Conservation (phyloP, 2,329 filamentous ascomycete genomes). For the Penicillium frequentans region DNA sequence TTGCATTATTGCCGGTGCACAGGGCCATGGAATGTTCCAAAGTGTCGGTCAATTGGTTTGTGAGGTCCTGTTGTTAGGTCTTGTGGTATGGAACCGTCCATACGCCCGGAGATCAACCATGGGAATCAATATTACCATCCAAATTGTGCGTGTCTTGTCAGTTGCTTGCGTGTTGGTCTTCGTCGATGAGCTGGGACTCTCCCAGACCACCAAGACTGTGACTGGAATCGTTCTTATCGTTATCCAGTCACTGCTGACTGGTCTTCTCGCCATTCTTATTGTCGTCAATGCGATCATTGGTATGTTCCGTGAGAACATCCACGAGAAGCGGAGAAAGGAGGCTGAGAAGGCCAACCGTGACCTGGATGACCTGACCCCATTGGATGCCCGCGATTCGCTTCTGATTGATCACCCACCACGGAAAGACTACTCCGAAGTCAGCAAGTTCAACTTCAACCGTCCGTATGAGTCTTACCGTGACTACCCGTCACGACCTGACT, state of each 20-base stretch:
- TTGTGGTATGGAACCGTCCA: constrained; percentile 82
- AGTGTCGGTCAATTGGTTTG: constrained; percentile 76
- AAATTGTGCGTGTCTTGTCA: constrained; percentile 83
- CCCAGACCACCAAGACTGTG: constrained; percentile 89
- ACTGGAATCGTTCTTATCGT: constrained; percentile 90
- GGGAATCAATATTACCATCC: constrained; percentile 90
- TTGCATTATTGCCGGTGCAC: constrained; percentile 76
- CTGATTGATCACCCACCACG: constrained; percentile 63
- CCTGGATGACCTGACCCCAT: constrained; percentile 77
- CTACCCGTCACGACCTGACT: constrained; percentile 26
- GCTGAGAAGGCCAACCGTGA: constrained; percentile 76
- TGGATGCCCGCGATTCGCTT: constrained; percentile 70
- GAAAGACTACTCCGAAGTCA: constrained; percentile 36
- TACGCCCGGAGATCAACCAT: constrained; percentile 85
- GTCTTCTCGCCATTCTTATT: constrained; percentile 80
- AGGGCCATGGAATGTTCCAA: constrained; percentile 83
- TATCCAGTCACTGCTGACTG: constrained; percentile 84
- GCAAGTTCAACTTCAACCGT: constrained; percentile 42
- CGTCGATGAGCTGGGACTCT: constrained; percentile 86
- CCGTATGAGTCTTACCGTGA: constrained; percentile 45
- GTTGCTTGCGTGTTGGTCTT: constrained; percentile 89
- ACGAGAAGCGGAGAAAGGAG: constrained; percentile 84
- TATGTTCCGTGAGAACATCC: constrained; percentile 84
- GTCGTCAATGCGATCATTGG: constrained; percentile 82
- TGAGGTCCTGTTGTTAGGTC: constrained; percentile 73